Conservation (phyloP, 176 grass and related monocot species). For the Lolium multiflorum region DNA sequence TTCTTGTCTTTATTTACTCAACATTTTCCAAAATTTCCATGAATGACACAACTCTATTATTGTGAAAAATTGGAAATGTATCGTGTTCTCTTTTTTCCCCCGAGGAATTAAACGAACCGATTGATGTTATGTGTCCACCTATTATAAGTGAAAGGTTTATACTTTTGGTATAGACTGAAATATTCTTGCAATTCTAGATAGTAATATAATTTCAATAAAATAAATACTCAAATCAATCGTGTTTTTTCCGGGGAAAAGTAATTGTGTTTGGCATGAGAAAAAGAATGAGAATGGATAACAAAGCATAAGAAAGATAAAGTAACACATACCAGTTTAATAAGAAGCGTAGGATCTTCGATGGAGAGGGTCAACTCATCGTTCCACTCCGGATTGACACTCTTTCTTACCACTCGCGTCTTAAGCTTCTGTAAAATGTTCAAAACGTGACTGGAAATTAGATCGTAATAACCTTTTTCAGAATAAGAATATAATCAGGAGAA, state of each 20-base stretch:
- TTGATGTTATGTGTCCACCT: no score
- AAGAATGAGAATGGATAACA: background rate
- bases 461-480: background rate
- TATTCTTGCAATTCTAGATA: no score
- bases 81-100: no score
- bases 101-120: no score
- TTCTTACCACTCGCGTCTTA: slow-evolving; percentile 74
- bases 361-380: slow-evolving; percentile 88
- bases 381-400: slow-evolving; percentile 79
- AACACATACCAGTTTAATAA: slow-evolving; percentile 60
- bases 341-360: slow-evolving; percentile 52
- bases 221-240: background rate
- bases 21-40: no score
- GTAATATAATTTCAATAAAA: no score
- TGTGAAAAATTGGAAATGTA: no score
- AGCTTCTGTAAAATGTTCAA: slow-evolving; percentile 60
- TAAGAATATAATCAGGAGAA: background rate
- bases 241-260: no score
- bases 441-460: background rate
- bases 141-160: no score
- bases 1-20: no score
- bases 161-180: no score
- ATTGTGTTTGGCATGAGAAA: background rate
- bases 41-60: no score
- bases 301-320: background rate